Evolutionary conservation across 179 eudicot genomes (phyloP).

Genomic region (Drosera spatulata): DNA sequence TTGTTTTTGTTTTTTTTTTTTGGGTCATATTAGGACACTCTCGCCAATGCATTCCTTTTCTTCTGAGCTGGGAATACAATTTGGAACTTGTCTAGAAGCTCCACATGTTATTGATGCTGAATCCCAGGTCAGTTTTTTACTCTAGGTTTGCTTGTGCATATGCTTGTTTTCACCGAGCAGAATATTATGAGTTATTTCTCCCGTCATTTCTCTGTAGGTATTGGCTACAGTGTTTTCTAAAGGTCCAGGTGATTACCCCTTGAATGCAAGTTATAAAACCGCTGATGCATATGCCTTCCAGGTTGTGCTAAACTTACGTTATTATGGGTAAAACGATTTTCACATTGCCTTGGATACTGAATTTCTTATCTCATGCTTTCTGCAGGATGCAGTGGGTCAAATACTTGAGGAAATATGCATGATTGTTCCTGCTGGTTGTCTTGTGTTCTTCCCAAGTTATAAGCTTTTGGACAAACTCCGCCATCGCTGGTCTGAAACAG

Average conservation of each 20-base stretch:
- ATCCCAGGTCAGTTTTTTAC: slow-evolving; percentile 49
- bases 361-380: too few species aligned
- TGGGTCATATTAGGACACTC: slow-evolving; percentile 51
- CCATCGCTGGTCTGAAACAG: slow-evolving; percentile 85
- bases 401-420: slow-evolving; percentile 74
- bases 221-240: slow-evolving; percentile 71
- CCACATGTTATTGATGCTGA: slow-evolving; percentile 83
- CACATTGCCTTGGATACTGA: too few species aligned
- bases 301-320: slow-evolving; percentile 27
- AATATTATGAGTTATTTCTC: background rate
- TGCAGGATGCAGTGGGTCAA: slow-evolving; percentile 80
- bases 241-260: slow-evolving; percentile 61
- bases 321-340: background rate
- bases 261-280: slow-evolving; percentile 90
- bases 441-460: slow-evolving; percentile 95
- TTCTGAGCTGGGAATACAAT: slow-evolving; percentile 89
- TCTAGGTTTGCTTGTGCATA: slow-evolving; percentile 1
- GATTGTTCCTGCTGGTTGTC: slow-evolving; percentile 88
- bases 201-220: slow-evolving; percentile 27
- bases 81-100: slow-evolving; percentile 83
- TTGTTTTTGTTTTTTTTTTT: background rate
- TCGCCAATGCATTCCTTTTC: slow-evolving; percentile 87
- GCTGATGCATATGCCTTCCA: slow-evolving; percentile 75
- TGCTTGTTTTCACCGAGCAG: background rate
- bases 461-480: slow-evolving; percentile 90